Evolutionary conservation across 1,284 basidiomycete species (phyloP).

Genomic region (Malassezia psittaci): DNA sequence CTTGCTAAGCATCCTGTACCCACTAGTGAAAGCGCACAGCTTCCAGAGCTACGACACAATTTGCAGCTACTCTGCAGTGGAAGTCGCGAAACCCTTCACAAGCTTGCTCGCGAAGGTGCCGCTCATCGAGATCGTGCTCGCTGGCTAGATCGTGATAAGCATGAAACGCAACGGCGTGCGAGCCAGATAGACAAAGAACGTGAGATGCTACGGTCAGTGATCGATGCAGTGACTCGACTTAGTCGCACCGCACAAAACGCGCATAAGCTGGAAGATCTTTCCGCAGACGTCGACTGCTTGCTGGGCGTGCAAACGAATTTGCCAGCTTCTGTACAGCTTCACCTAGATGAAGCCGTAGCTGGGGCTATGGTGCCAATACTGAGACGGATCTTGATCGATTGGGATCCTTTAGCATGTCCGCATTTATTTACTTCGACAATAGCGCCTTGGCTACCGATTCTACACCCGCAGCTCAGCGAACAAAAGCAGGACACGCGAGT

Average conservation of each 20-base stretch:
- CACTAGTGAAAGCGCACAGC: constrained; percentile 67
- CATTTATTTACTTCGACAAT: constrained; percentile 15
- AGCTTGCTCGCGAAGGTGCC: constrained; percentile 78
- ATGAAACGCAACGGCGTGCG: constrained; percentile 57
- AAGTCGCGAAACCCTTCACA: constrained; percentile 70
- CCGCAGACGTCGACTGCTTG: background rate
- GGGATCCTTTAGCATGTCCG: constrained; percentile 16
- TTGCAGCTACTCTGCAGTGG: constrained; percentile 71
- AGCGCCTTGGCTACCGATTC: constrained; percentile 48
- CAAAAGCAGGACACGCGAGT: constrained; percentile 18
- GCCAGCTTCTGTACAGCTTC: background rate
- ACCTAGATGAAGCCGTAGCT: constrained; percentile 15
- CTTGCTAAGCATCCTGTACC: constrained; percentile 49
- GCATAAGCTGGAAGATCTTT: background rate
- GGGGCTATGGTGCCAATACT: constrained; percentile 13
- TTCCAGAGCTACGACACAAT: constrained; percentile 94
- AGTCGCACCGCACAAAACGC: background rate
- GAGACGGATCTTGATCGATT: background rate
- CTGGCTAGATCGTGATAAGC: constrained; percentile 57
- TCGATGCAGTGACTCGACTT: constrained; percentile 21
- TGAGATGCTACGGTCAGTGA: constrained; percentile 21
- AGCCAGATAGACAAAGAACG: constrained; percentile 55
- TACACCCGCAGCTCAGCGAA: background rate
- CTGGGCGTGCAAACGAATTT: background rate
- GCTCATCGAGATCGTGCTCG: constrained; percentile 67